Evolutionary conservation across 371 early-diverging fungal genomes (phyloP).

Genomic region (Chytridium lagenaria): DNA sequence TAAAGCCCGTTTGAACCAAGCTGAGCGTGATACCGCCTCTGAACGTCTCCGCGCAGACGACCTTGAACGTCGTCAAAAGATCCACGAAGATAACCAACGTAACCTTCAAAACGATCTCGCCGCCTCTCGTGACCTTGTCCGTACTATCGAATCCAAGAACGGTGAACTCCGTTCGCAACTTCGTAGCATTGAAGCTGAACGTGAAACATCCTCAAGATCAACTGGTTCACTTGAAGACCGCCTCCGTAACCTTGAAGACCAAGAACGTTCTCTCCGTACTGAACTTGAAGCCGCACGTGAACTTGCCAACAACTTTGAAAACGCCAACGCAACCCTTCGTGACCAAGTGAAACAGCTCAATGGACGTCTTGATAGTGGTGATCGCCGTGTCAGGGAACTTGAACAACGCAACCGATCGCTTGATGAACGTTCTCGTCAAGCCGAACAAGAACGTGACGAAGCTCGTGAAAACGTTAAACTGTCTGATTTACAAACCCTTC

Average conservation of each 20-base stretch:
- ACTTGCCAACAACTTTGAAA: conserved; percentile 13
- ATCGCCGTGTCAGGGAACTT: neutral
- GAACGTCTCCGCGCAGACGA: neutral
- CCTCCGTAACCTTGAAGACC: conserved; percentile 11
- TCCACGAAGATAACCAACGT: neutral
- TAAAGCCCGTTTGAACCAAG: neutral
- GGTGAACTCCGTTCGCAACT: conserved; percentile 8
- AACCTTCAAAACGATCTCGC: conserved; percentile 21
- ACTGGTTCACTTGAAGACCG: conserved; percentile 14
- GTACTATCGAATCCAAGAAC: conserved; percentile 19
- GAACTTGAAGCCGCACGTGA: neutral
- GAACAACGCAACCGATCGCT: neutral
- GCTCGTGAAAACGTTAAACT: neutral
- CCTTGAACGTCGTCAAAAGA: neutral
- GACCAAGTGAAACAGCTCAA: conserved; percentile 28
- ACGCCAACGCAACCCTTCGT: conserved; percentile 19
- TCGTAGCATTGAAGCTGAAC: neutral
- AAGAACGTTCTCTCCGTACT: neutral
- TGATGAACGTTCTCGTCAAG: conserved; percentile 20
- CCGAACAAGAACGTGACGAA: neutral
- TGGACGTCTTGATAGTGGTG: conserved; percentile 6
- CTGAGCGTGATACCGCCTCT: conserved; percentile 4
- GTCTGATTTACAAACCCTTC: neutral
- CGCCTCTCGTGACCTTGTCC: conserved; percentile 1
- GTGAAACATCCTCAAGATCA: neutral